Percentiles rank a stretch among this genome's conserved stretches.
Conservation (phyloP, 768 basidiomycete species). For the Auriculariales sp. region DNA sequence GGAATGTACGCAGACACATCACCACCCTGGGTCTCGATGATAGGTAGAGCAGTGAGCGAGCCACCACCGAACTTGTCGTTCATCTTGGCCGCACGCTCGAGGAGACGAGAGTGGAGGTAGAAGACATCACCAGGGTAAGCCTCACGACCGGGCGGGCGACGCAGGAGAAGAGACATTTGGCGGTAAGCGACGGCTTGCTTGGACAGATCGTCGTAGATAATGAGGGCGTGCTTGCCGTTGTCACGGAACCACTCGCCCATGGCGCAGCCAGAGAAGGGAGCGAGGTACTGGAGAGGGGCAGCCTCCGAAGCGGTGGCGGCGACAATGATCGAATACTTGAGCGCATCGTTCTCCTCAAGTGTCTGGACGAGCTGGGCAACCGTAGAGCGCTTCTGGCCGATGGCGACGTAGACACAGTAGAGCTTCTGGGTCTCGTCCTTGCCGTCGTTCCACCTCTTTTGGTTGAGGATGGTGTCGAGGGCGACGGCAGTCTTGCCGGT, state of each 20-base stretch:
- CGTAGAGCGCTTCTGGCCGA: constrained; percentile 99
- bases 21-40: constrained; percentile 99
- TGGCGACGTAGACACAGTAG: constrained; percentile 99
- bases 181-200: constrained; percentile 99
- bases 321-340: constrained; percentile 99
- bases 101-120: constrained; percentile 99
- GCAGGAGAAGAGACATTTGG: constrained; percentile 99
- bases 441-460: constrained; percentile 99
- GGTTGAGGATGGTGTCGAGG: constrained; percentile 99
- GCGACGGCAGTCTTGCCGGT: constrained; percentile 99
- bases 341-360: constrained; percentile 98
- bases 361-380: constrained; percentile 99
- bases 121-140: constrained; percentile 99
- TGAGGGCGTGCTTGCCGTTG: constrained; percentile 98
- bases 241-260: constrained; percentile 99
- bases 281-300: constrained; percentile 97
- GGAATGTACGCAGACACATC: constrained; percentile 99
- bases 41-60: constrained; percentile 95
- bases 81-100: constrained; percentile 99
- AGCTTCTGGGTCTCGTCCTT: constrained; percentile 95
- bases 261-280: constrained; percentile 99
- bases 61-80: constrained; percentile 98
- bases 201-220: constrained; percentile 98
- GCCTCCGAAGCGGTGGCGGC: constrained; percentile 99
- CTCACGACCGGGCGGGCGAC: constrained; percentile 99